These are phyloP conservation scores for Phytophthora pisi DNA, from an alignment of 352 stramenopile genomes.

Conservation along the genomic window DNA sequence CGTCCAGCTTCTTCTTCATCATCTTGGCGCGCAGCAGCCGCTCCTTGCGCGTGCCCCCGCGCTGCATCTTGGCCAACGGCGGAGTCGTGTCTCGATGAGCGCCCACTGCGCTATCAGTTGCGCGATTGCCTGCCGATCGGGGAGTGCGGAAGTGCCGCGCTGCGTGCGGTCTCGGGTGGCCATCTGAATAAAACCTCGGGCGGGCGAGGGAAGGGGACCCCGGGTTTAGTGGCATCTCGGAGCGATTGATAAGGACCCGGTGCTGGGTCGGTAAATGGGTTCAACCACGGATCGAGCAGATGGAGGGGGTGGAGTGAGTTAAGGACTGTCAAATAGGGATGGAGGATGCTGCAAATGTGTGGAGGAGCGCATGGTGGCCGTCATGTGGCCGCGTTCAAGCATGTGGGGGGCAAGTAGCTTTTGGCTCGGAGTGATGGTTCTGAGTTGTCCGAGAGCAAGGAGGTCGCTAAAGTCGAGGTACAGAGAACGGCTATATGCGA, in stretches of 20 bases:
- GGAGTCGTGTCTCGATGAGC: slow-evolving; percentile 18
- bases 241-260: slow-evolving; percentile 9
- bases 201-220: neutral
- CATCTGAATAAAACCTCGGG: slow-evolving; percentile 33
- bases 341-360: neutral
- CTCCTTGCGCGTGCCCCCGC: slow-evolving; percentile 76
- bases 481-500: slow-evolving; percentile 9
- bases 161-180: neutral
- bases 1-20: slow-evolving; percentile 87
- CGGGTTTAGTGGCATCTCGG: slow-evolving; percentile 4
- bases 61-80: slow-evolving; percentile 16
- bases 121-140: slow-evolving; percentile 27
- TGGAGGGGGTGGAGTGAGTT: neutral
- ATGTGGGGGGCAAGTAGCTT: neutral
- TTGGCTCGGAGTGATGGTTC: neutral
- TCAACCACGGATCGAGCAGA: neutral
- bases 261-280: neutral
- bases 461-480: slow-evolving; percentile 18
- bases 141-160: slow-evolving; percentile 5
- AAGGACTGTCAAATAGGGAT: neutral
- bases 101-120: slow-evolving; percentile 38
- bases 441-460: slow-evolving; percentile 13
- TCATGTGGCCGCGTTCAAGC: neutral
- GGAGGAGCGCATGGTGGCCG: neutral
- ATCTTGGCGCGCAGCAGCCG: slow-evolving; percentile 84